Evolutionary conservation across 2,329 filamentous ascomycete genomes (phyloP).

Genomic region (Parascedosporium putredinis): DNA sequence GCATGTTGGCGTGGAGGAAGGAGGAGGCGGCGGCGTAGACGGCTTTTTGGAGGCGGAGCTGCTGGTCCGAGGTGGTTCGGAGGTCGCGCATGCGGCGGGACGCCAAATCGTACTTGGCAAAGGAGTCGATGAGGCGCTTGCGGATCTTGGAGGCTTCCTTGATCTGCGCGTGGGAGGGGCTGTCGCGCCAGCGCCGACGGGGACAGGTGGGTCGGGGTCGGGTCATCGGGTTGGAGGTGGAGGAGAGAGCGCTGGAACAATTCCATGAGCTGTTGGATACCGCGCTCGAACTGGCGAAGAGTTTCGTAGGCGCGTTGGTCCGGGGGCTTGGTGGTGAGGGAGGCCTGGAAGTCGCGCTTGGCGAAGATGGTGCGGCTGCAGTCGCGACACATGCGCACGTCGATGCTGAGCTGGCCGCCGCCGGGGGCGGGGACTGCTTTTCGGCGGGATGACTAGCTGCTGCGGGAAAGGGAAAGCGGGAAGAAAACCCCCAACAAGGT

Average conservation of each 20-base stretch:
- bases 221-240: constrained; percentile 38
- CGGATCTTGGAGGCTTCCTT: constrained; percentile 80
- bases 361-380: constrained; percentile 57
- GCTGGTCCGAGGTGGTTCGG: constrained; percentile 59
- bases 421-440: constrained; percentile 25
- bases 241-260: constrained; percentile 71
- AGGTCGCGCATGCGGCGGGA: constrained; percentile 74
- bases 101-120: constrained; percentile 75
- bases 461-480: neutral
- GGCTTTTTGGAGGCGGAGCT: constrained; percentile 66
- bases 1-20: constrained; percentile 84
- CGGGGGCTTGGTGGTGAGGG: constrained; percentile 55
- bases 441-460: constrained; percentile 27
- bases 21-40: constrained; percentile 73
- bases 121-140: constrained; percentile 81
- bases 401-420: constrained; percentile 52
- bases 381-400: constrained; percentile 85
- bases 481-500: no score
- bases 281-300: constrained; percentile 75
- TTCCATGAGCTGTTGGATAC: constrained; percentile 71
- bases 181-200: constrained; percentile 16
- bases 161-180: constrained; percentile 54
- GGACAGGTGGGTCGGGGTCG: constrained; percentile 5
- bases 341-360: constrained; percentile 66
- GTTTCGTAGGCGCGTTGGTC: constrained; percentile 77